Evolutionary conservation across 176 grass and related monocot genomes (phyloP).

Genomic region (Hsuehochloa calcarea): DNA sequence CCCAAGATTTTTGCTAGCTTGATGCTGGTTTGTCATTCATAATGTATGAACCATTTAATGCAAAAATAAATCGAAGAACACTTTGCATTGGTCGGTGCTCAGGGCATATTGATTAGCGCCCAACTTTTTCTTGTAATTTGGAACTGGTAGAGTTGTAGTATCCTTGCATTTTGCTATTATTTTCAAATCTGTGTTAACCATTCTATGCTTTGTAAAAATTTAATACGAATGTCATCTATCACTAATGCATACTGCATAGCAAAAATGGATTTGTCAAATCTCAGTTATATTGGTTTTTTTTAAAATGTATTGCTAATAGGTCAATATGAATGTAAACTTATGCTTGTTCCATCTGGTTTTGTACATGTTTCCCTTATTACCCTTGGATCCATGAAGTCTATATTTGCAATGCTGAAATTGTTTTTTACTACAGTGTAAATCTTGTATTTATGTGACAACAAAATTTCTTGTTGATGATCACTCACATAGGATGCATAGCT

Average conservation of each 20-base stretch:
- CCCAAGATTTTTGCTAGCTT: background rate
- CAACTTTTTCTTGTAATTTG: background rate
- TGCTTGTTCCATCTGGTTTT: background rate
- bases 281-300: background rate
- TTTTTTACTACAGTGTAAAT: background rate
- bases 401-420: background rate
- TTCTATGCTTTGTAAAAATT: background rate
- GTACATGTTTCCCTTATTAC: background rate
- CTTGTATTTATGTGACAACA: background rate
- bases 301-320: background rate
- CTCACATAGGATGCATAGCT: background rate
- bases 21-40: background rate
- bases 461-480: background rate
- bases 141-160: background rate
- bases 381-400: background rate
- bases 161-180: background rate
- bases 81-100: background rate
- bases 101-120: background rate
- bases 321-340: background rate
- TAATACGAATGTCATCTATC: background rate
- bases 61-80: background rate
- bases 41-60: background rate
- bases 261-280: background rate
- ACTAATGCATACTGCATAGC: background rate
- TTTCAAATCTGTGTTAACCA: background rate